Evolutionary conservation across 176 grass and related monocot species (phyloP).

Genomic region (Triticum timopheevii): DNA sequence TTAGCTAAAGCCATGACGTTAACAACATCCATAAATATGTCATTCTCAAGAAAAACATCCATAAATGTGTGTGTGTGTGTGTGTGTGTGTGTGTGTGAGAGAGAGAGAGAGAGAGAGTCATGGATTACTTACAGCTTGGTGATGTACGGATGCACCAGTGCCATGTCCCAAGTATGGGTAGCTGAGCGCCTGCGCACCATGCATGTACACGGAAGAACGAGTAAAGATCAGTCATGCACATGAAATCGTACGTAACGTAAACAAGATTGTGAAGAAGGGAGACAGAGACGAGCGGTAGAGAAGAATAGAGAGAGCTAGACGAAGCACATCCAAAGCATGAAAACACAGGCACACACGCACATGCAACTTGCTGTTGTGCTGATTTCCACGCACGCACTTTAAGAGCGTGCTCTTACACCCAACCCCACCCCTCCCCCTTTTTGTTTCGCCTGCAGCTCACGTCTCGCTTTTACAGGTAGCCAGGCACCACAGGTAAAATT

Average conservation of each 20-base stretch:
- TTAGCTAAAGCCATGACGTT: neutral
- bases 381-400: slow-evolving; percentile 39
- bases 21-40: too few relatives aligned
- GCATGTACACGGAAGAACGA: neutral
- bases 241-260: neutral
- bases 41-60: too few relatives aligned
- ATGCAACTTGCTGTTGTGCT: slow-evolving; percentile 20
- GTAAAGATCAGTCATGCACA: neutral
- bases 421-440: slow-evolving; percentile 19
- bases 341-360: neutral
- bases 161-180: slow-evolving; percentile 64
- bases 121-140: slow-evolving; percentile 35
- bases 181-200: slow-evolving; percentile 65
- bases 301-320: neutral
- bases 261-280: neutral
- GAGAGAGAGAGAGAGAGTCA: neutral
- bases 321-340: slow-evolving; percentile 9
- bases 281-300: neutral
- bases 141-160: slow-evolving; percentile 27
- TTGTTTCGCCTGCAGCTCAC: slow-evolving; percentile 39
- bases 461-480: neutral
- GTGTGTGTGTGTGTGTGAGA: neutral
- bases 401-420: slow-evolving; percentile 67
- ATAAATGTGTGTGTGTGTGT: neutral
- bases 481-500: neutral